Evolutionary conservation across 306 rosid species (phyloP).

Genomic region (Trifolium repens): DNA sequence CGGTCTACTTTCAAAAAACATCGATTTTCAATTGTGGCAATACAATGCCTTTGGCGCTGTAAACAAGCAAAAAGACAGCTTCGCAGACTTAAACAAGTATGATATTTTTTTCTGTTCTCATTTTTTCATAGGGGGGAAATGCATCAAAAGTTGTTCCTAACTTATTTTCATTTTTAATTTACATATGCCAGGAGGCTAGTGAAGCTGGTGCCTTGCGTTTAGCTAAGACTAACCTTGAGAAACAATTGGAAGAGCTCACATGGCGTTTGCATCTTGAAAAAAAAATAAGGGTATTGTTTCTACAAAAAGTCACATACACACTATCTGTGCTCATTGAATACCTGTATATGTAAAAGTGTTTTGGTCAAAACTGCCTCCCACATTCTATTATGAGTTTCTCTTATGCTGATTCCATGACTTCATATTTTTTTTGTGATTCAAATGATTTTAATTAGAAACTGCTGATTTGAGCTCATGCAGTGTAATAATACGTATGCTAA

Average conservation of each 20-base stretch:
- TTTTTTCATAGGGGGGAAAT: not conserved
- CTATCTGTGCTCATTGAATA: slow-evolving; percentile 3
- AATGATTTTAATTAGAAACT: slow-evolving; percentile 27
- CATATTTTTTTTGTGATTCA: slow-evolving; percentile 19
- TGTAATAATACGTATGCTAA: slow-evolving; percentile 21
- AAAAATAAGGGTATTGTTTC: slow-evolving; percentile 78
- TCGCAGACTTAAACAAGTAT: slow-evolving; percentile 75
- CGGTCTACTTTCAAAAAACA: slow-evolving; percentile 58
- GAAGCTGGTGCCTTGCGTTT: slow-evolving; percentile 96
- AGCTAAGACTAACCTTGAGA: slow-evolving; percentile 95
- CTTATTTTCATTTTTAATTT: slow-evolving; percentile 30
- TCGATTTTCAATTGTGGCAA: slow-evolving; percentile 67
- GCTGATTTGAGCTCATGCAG: slow-evolving; percentile 11
- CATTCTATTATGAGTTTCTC: slow-evolving; percentile 20
- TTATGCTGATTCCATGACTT: not conserved
- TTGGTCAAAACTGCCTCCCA: slow-evolving; percentile 14
- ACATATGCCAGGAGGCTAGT: slow-evolving; percentile 80
- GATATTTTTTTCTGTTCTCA: slow-evolving; percentile 1
- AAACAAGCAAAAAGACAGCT: slow-evolving; percentile 84
- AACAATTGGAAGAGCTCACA: slow-evolving; percentile 89
- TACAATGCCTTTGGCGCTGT: slow-evolving; percentile 92
- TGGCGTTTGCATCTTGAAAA: slow-evolving; percentile 98
- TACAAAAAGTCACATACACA: not conserved
- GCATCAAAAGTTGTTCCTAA: slow-evolving; percentile 21
- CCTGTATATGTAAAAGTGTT: slow-evolving; percentile 15